These are phyloP conservation scores for Cyberlindnera bimundalis DNA, from an alignment of 805 yeast species.

Conservation along the genomic window DNA sequence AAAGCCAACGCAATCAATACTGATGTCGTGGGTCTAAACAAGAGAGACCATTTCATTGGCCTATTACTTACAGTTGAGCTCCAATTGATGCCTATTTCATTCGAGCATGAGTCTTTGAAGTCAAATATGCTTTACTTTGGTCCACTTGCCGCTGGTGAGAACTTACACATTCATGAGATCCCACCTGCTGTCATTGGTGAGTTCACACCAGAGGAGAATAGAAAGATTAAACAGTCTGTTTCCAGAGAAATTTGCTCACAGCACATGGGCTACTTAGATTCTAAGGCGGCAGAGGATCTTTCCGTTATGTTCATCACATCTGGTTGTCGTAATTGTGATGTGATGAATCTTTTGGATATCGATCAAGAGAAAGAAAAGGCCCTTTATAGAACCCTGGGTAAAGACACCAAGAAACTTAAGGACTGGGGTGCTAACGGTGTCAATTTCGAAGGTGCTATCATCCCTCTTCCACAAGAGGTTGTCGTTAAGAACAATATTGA, in stretches of 20 bases:
- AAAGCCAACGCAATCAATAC: constrained; percentile 18
- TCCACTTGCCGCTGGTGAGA: constrained; percentile 21
- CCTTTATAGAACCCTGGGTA: constrained; percentile 3
- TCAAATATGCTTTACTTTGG: constrained; percentile 33
- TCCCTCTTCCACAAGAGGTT: constrained; percentile 19
- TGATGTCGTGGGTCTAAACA: constrained; percentile 15
- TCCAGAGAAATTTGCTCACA: constrained; percentile 20
- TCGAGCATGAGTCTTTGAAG: constrained; percentile 27
- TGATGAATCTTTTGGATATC: not conserved
- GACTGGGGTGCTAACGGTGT: constrained; percentile 9
- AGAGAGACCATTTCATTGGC: constrained; percentile 23
- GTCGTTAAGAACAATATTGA: constrained; percentile 10
- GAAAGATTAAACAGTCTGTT: constrained; percentile 14
- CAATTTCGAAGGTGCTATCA: constrained; percentile 15
- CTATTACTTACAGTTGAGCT: constrained; percentile 22
- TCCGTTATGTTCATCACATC: constrained; percentile 15
- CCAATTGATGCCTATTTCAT: constrained; percentile 19
- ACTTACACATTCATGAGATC: constrained; percentile 9
- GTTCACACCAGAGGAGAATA: constrained; percentile 14
- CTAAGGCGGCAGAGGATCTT: too few species aligned
- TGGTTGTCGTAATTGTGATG: constrained; percentile 19
- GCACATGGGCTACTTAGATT: constrained; percentile 17
- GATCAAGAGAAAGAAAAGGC: constrained; percentile 13
- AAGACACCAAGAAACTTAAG: constrained; percentile 6
- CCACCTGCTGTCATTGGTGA: constrained; percentile 17